Conservation (phyloP, 352 stramenopile species). For the Globisporangium spiculum region DNA sequence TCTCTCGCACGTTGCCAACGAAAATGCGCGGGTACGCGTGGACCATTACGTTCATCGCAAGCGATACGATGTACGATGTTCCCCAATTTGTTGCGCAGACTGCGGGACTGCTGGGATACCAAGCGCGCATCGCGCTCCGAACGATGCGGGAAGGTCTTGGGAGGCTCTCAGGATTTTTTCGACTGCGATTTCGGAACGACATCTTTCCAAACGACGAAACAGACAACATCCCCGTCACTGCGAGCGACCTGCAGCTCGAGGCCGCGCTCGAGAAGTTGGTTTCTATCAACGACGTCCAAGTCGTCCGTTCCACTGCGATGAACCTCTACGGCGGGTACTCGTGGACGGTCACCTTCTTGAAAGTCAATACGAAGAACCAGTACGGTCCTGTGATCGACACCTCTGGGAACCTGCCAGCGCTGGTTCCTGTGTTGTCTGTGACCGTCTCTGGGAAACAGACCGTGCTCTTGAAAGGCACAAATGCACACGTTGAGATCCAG, state of each 20-base stretch:
- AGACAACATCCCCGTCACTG: conserved; percentile 54
- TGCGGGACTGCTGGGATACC: conserved; percentile 54
- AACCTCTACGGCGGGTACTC: conserved; percentile 76
- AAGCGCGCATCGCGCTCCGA: conserved; percentile 40
- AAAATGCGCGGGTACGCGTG: conserved; percentile 58
- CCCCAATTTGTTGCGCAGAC: conserved; percentile 46
- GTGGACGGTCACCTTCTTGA: conserved; percentile 82
- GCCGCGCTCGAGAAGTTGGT: conserved; percentile 65
- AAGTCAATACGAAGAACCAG: conserved; percentile 74
- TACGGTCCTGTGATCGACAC: conserved; percentile 69
- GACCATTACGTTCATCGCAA: conserved; percentile 76
- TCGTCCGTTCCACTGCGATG: conserved; percentile 61
- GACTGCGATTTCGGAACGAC: conserved; percentile 64
- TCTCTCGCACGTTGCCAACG: conserved; percentile 41
- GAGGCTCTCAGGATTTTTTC: conserved; percentile 65
- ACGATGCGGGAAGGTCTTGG: conserved; percentile 63
- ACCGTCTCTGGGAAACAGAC: conserved; percentile 25
- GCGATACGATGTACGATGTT: conserved; percentile 61
- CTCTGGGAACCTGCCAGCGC: conserved; percentile 61
- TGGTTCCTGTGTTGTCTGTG: conserved; percentile 41
- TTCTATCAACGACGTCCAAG: conserved; percentile 61
- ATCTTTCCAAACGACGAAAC: conserved; percentile 77
- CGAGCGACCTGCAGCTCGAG: conserved; percentile 53
- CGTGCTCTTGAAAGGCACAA: conserved; percentile 48
- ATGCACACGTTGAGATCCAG: conserved; percentile 47